Base-by-base conservation (phyloP, 1,284 basidiomycete genomes). In the Sporisorium iseilematis-ciliati region DNA sequence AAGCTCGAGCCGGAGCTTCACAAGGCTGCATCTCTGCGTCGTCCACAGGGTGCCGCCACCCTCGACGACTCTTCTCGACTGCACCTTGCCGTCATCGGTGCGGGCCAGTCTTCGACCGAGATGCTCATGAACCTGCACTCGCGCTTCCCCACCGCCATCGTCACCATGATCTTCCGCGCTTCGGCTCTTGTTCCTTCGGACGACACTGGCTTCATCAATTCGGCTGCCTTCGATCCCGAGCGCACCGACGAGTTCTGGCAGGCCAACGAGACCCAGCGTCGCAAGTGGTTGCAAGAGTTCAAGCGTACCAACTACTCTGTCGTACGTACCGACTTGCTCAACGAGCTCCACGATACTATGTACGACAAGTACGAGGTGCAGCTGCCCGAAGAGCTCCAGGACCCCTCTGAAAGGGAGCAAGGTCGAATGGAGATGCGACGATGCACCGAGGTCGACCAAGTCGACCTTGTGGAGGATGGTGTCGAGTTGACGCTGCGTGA, bases 301-400 rank as follows among this genome's bases (percentile, higher is more conserved):
- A 80, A 79, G 63, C 78, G 82, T 12, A 84, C 83, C 43, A 84
- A 84, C 65, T 84, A 84, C 69, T 80, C 78, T 33, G 83, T 84
- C 12, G 81, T 84, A 4, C 72, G 80, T 12, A 72, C 57, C 16
- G 78, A 84, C 51, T 56, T 84, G 42, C 64, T 84, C 51, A 78
- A 81, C 57, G 68, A 78, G 57, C 55, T 84, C 41, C 73, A 82
- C 68, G 78, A 82, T 23, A 59, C 67, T 23, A 70, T 82, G 56
- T 84, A 84, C 64, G 80, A 84, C 68, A 80, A 83, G 63, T 71
- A 57, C 52, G 57, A 71, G 48, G 73, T 75, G 12, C 60, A 64
- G 54, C 58, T 75, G 33, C 71, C 77, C 26, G 78, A 82, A 18
- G 82, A 84, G 66, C 75, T 81, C 20, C 72, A 72, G 23, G 75